phyloP scores from a whole-genome alignment of 768 basidiomycete species.

The Suillus decipiens region DNA sequence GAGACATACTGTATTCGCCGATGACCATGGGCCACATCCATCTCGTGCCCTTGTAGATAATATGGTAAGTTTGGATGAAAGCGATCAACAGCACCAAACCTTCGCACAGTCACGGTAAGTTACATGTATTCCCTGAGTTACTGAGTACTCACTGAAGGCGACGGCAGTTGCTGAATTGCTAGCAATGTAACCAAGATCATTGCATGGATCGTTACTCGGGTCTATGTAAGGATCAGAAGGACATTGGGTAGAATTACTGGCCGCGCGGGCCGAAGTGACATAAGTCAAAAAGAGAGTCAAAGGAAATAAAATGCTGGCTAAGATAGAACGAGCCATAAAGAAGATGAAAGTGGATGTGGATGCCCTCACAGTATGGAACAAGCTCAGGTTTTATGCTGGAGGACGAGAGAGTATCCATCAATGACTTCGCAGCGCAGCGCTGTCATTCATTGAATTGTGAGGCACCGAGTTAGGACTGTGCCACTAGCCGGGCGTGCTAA shows the following conservation, averaged over 20 bases:
- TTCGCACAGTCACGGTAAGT: constrained; percentile 13
- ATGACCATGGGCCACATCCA: constrained; percentile 66
- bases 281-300: constrained; percentile 8
- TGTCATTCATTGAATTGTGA: not conserved
- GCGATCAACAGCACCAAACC: constrained; percentile 43
- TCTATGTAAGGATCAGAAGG: constrained; percentile 46
- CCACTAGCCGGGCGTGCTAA: not conserved
- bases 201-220: constrained; percentile 53
- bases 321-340: not conserved
- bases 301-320: not conserved
- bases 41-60: constrained; percentile 47
- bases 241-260: constrained; percentile 6
- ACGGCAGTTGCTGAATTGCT: constrained; percentile 53
- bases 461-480: not conserved
- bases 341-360: not conserved
- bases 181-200: constrained; percentile 57
- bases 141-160: constrained; percentile 42
- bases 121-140: not conserved
- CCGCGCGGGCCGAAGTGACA: constrained; percentile 5
- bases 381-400: not conserved
- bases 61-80: constrained; percentile 44
- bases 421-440: not conserved
- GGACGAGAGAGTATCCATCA: too few relatives aligned
- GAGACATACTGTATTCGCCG: constrained; percentile 53
- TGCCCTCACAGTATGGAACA: not conserved